Percentiles rank a stretch among this genome's conserved stretches.
Evolutionary conservation across 768 basidiomycete genomes (phyloP).

Genomic region (Cubamyces lactineus): DNA sequence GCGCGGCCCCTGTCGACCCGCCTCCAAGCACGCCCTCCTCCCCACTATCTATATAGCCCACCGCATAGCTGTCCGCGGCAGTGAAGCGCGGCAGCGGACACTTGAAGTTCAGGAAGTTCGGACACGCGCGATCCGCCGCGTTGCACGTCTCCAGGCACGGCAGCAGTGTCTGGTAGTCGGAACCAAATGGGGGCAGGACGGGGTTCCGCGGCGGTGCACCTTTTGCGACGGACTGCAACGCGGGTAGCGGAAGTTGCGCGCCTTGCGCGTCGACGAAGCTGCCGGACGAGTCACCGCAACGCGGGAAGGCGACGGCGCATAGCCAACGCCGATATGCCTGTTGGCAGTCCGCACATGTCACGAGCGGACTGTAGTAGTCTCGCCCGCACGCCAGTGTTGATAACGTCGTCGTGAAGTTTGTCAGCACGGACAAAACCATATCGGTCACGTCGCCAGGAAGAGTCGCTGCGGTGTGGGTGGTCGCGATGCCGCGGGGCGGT

Average conservation of each 20-base stretch:
- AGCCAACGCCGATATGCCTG: slow-evolving; percentile 76
- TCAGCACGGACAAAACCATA: slow-evolving; percentile 58
- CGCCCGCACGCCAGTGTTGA: slow-evolving; percentile 78
- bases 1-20: slow-evolving; percentile 56
- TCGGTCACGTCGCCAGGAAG: slow-evolving; percentile 53
- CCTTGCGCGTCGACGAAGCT: slow-evolving; percentile 19
- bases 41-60: slow-evolving; percentile 69
- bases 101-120: slow-evolving; percentile 66
- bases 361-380: slow-evolving; percentile 77
- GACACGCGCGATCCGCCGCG: slow-evolving; percentile 75
- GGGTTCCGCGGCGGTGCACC: slow-evolving; percentile 50
- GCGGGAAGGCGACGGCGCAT: slow-evolving; percentile 71
- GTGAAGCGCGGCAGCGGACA: slow-evolving; percentile 69
- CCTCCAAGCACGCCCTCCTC: slow-evolving; percentile 47
- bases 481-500: slow-evolving; percentile 44
- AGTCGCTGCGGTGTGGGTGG: slow-evolving; percentile 52
- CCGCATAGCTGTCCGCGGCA: slow-evolving; percentile 70
- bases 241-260: slow-evolving; percentile 47
- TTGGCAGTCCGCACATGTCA: slow-evolving; percentile 77
- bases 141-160: slow-evolving; percentile 84
- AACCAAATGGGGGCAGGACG: slow-evolving; percentile 47
- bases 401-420: slow-evolving; percentile 76
- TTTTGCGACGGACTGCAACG: slow-evolving; percentile 56
- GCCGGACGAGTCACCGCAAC: slow-evolving; percentile 63
- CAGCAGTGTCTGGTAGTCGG: slow-evolving; percentile 61